Evolutionary conservation across 192 early-diverging fungal genomes (phyloP).

Genomic region (Coemansia sp.): DNA sequence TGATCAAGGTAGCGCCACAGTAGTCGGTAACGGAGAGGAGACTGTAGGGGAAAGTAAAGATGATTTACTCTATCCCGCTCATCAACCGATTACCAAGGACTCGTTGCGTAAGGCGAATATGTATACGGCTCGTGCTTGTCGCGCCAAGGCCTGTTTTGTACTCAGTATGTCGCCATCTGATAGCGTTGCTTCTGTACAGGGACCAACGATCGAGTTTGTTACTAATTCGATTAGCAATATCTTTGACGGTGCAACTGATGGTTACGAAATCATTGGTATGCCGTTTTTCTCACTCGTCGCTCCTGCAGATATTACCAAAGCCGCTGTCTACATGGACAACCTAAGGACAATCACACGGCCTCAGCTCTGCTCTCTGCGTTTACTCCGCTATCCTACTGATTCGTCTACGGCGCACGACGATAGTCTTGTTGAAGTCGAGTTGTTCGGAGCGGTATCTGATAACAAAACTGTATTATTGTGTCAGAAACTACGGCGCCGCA

Average conservation of each 20-base stretch:
- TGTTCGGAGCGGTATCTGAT: constrained; percentile 47
- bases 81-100: constrained; percentile 34
- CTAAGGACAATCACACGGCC: constrained; percentile 21
- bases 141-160: constrained; percentile 48
- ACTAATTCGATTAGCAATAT: constrained; percentile 46
- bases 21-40: neutral
- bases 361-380: constrained; percentile 32
- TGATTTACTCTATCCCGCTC: constrained; percentile 1
- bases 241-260: constrained; percentile 36
- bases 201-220: constrained; percentile 42
- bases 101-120: constrained; percentile 38
- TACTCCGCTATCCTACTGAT: constrained; percentile 16
- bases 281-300: constrained; percentile 45
- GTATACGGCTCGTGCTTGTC: constrained; percentile 41
- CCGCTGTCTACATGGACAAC: constrained; percentile 35
- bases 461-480: constrained; percentile 43
- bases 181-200: constrained; percentile 4
- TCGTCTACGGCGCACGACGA: neutral
- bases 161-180: constrained; percentile 2
- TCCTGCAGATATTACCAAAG: constrained; percentile 32
- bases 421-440: constrained; percentile 27
- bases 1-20: neutral
- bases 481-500: constrained; percentile 22
- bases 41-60: neutral
- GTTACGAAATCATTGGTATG: constrained; percentile 35